These are phyloP conservation scores for Raddia distichophylla DNA, from an alignment of 176 grass and related monocot genomes.

Conservation along the genomic window DNA sequence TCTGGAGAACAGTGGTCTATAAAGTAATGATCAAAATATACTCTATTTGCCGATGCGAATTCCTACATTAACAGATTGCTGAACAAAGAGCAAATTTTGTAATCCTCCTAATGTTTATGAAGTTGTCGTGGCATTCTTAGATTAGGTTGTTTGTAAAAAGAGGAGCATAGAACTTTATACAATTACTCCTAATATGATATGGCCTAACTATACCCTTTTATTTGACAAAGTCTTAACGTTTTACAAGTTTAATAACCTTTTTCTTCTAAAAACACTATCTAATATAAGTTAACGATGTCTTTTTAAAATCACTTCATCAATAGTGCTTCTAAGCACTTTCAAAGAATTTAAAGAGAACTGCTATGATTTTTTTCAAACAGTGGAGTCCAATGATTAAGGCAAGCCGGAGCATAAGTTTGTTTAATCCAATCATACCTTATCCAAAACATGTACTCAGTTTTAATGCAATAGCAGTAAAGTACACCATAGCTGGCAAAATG, in stretches of 20 bases:
- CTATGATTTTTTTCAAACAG: background rate
- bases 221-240: too few relatives aligned
- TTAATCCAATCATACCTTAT: background rate
- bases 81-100: conserved; percentile 36
- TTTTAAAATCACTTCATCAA: background rate
- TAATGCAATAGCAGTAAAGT: background rate
- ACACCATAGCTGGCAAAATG: background rate
- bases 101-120: background rate
- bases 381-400: background rate
- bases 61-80: conserved; percentile 42
- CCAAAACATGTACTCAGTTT: background rate
- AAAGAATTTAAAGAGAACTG: background rate
- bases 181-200: conserved; percentile 15
- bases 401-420: background rate
- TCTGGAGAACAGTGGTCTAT: conserved; percentile 17
- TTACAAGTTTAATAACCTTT: conserved; percentile 6
- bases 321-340: conserved; percentile 20
- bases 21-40: conserved; percentile 17
- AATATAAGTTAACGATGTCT: background rate
- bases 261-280: background rate
- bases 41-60: conserved; percentile 27
- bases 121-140: background rate
- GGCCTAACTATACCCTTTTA: background rate
- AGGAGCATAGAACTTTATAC: background rate
- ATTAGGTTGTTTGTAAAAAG: conserved; percentile 39